These are phyloP conservation scores for Cucumis melo DNA, from an alignment of 306 rosid species.

Conservation along the genomic window DNA sequence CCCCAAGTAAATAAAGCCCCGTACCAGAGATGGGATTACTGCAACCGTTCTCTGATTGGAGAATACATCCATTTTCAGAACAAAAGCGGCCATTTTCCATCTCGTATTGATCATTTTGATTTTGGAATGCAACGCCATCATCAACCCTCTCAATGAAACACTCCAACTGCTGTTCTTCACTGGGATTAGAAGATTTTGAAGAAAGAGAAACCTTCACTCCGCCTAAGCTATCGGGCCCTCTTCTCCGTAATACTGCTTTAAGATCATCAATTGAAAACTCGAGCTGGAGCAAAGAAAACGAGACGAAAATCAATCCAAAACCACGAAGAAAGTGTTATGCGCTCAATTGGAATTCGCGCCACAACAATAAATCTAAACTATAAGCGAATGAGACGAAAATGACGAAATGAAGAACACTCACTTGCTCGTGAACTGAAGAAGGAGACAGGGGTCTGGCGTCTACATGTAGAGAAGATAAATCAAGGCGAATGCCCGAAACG, in stretches of 20 bases:
- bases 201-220: slow-evolving; percentile 37
- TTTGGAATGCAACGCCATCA: background rate
- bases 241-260: slow-evolving; percentile 47
- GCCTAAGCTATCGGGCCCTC: slow-evolving; percentile 84
- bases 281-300: slow-evolving; percentile 14
- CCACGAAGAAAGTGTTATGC: background rate
- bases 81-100: background rate
- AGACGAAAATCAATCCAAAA: background rate
- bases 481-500: slow-evolving; percentile 45
- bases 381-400: background rate
- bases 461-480: slow-evolving; percentile 20
- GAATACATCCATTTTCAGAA: background rate
- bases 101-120: background rate
- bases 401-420: slow-evolving; percentile 7
- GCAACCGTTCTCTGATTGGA: background rate
- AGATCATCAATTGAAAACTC: slow-evolving; percentile 37
- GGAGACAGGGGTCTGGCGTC: slow-evolving; percentile 16
- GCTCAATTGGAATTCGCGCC: background rate
- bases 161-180: slow-evolving; percentile 13
- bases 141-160: slow-evolving; percentile 25
- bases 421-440: slow-evolving; percentile 38
- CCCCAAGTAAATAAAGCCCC: slow-evolving; percentile 50
- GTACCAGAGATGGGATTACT: slow-evolving; percentile 11
- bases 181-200: background rate
- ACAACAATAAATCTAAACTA: background rate